Conservation (phyloP, 306 rosid genomes). For the Ceratonia siliqua region DNA sequence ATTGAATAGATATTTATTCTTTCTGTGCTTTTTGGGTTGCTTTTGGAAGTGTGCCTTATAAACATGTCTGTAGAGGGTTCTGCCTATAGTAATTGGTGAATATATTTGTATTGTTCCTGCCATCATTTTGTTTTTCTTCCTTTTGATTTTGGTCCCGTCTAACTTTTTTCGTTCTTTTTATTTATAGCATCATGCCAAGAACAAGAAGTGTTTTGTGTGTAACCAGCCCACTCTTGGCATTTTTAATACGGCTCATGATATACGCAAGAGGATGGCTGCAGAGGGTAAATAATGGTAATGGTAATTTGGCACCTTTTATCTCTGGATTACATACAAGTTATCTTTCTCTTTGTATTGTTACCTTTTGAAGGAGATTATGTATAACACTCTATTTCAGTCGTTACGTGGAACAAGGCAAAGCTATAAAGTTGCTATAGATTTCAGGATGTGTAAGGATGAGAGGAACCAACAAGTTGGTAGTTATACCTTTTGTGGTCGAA, state of each 20-base stretch:
- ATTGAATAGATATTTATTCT: neutral
- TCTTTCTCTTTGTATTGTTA: neutral
- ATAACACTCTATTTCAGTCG: neutral
- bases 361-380: neutral
- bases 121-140: neutral
- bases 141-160: neutral
- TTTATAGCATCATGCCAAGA: constrained; percentile 56
- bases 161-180: neutral
- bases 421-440: neutral
- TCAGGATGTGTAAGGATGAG: neutral
- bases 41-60: neutral
- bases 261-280: constrained; percentile 51
- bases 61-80: neutral
- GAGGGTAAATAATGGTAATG: constrained; percentile 37
- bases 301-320: neutral
- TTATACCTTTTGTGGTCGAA: neutral
- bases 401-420: neutral
- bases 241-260: constrained; percentile 56
- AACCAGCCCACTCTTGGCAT: constrained; percentile 56
- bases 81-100: neutral
- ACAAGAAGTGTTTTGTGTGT: constrained; percentile 61
- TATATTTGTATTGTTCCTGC: neutral
- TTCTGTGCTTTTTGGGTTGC: neutral
- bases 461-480: neutral
- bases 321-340: neutral